A percentile compares a stretch with the other conserved stretches of the same genome.
Evolutionary conservation across 768 basidiomycete species (phyloP).

Genomic region (Pleurotus citrinopileatus): DNA sequence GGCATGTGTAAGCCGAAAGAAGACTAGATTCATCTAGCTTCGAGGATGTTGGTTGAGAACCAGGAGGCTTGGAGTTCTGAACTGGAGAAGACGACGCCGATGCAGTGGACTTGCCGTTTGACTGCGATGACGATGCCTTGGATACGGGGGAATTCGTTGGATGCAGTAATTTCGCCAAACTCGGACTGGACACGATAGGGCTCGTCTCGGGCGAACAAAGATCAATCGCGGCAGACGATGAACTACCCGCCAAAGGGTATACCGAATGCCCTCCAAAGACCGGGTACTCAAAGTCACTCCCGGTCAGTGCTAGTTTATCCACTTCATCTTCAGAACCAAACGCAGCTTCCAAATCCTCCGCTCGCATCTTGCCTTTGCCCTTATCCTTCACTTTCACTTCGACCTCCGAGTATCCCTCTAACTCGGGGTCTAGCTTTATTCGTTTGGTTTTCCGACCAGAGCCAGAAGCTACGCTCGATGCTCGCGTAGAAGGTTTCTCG

Average conservation of each 20-base stretch:
- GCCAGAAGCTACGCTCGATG: neutral
- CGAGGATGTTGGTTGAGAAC: constrained; percentile 12
- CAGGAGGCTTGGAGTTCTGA: neutral
- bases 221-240: neutral
- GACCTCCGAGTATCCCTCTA: too few species aligned
- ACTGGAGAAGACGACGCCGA: neutral
- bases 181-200: neutral
- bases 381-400: constrained; percentile 4
- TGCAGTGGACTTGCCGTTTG: neutral
- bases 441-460: neutral
- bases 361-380: constrained; percentile 4
- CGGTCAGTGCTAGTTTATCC: neutral
- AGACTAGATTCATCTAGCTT: constrained; percentile 23
- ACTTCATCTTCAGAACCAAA: neutral
- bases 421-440: neutral
- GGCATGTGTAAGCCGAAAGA: constrained; percentile 68
- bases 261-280: neutral
- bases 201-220: neutral
- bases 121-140: neutral
- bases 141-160: neutral
- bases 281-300: neutral
- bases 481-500: neutral
- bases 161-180: neutral
- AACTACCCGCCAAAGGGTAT: neutral
- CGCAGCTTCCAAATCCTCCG: neutral